Conservation (phyloP, 2,329 filamentous ascomycete genomes). For the Ceratocystis destructans region DNA sequence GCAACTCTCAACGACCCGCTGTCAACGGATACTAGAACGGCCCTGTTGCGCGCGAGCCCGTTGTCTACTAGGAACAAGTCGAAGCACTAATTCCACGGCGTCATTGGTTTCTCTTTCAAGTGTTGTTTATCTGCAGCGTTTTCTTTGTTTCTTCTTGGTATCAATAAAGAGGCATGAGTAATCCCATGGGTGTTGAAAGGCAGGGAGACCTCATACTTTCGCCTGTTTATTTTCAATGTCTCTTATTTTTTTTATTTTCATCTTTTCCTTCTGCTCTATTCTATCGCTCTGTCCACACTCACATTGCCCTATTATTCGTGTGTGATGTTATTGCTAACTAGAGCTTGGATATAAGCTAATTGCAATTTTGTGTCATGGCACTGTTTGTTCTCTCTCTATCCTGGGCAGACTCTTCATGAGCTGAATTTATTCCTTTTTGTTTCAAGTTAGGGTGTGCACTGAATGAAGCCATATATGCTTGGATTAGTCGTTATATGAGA, state of each 20-base stretch:
- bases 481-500: not conserved
- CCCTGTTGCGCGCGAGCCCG: slow-evolving; percentile 15
- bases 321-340: not conserved
- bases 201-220: not conserved
- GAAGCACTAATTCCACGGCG: slow-evolving; percentile 2
- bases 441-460: slow-evolving; percentile 20
- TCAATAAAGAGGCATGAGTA: slow-evolving; percentile 6
- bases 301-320: not conserved
- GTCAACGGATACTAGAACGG: slow-evolving; percentile 87
- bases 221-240: slow-evolving; percentile 4
- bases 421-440: slow-evolving; percentile 11
- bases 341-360: slow-evolving; percentile 4
- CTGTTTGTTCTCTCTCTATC: not conserved
- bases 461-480: not conserved
- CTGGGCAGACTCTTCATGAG: no score
- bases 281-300: slow-evolving; percentile 17
- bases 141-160: slow-evolving; percentile 16
- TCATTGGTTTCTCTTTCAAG: slow-evolving; percentile 16
- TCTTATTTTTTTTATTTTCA: slow-evolving; percentile 24
- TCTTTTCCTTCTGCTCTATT: slow-evolving; percentile 29
- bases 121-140: slow-evolving; percentile 19
- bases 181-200: not conserved
- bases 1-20: slow-evolving; percentile 90
- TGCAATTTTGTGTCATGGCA: not conserved
- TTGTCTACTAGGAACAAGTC: slow-evolving; percentile 1